Base-by-base conservation (phyloP, 306 rosid genomes). In the Medicago arabica region DNA sequence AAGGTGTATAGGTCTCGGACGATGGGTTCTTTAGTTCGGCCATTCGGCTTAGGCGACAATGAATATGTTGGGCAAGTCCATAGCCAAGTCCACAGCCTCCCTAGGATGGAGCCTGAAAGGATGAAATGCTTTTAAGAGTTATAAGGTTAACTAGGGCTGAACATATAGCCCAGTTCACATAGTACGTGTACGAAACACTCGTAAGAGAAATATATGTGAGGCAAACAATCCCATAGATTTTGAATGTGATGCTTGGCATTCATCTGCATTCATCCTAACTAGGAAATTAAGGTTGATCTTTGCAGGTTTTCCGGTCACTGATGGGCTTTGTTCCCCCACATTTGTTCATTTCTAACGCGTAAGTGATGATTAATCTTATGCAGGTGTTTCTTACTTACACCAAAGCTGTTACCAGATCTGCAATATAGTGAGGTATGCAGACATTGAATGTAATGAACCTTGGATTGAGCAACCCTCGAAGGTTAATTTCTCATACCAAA, bases 311-410 rank as follows among this genome's bases (percentile, higher is more conserved):
- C 25, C 43, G 7, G 34, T 34, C 44, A 41, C 31, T 44, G 40
- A 17, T 60, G 11, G 55, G 69, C 77, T 71, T 21, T 78, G 17
- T 36, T 21, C 21, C 51, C n/a, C 55, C 43, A 18, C 16, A 43
- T 49, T n/a, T 21, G 21, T 40, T 25, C 53, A 73, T 75, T 50
- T 72, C 11, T 67, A 25, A 77, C 39, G 36, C 28, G 7, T 28
- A 46, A 69, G 25, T 64, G 31, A 46, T 46, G 47, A 47, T 43
- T 28, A 62, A 78, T 83, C 34, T 57, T 80, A 16, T 78, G 81
- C 92, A 95, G 98, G 90, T 95, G 97, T 72, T 95, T 95, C 86
- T 84, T 95, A 78, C 93, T 95, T 19, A 95, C 98, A 39, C 97
- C 97, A 1, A 92, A 95, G 88, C 84, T 95, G 87, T 87, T 92